These are phyloP conservation scores for Cryptosporidium ryanae DNA, from an alignment of 169 alveolate genomes.

Conservation along the genomic window DNA sequence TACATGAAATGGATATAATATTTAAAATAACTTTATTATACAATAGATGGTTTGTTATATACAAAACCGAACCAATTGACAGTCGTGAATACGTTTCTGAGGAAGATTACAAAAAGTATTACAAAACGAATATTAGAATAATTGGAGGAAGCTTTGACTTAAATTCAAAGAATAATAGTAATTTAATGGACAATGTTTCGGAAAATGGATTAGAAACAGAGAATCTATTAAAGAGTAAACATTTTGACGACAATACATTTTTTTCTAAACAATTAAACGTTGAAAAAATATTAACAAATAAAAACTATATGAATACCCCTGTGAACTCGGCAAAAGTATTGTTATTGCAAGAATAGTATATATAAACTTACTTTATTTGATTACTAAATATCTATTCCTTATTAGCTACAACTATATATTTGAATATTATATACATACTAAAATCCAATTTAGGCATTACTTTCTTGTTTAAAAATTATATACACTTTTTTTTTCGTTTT, in stretches of 20 bases:
- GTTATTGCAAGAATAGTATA: conserved; percentile 11
- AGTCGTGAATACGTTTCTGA: conserved; percentile 15
- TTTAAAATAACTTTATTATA: conserved; percentile 41
- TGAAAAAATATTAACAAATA: background rate
- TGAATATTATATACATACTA: too few species aligned
- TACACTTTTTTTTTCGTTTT: background rate
- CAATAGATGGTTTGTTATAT: conserved; percentile 29
- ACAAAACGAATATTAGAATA: conserved; percentile 51
- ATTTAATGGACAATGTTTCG: background rate
- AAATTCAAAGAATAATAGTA: background rate
- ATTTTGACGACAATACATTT: background rate
- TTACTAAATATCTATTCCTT: background rate
- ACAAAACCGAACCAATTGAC: background rate
- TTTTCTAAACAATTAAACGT: background rate
- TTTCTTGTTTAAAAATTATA: too few species aligned
- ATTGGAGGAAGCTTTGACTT: conserved; percentile 48
- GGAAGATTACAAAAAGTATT: conserved; percentile 11
- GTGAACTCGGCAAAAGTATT: conserved; percentile 56
- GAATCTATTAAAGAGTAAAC: conserved; percentile 3
- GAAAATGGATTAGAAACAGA: conserved; percentile 22
- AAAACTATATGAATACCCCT: conserved; percentile 19
- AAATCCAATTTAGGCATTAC: too few species aligned
- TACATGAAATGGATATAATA: conserved; percentile 37
- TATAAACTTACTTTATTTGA: background rate
- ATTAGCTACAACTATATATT: background rate